Evolutionary conservation across 495 filamentous ascomycete species (phyloP).

Genomic region (Hyaloscypha finlandica): DNA sequence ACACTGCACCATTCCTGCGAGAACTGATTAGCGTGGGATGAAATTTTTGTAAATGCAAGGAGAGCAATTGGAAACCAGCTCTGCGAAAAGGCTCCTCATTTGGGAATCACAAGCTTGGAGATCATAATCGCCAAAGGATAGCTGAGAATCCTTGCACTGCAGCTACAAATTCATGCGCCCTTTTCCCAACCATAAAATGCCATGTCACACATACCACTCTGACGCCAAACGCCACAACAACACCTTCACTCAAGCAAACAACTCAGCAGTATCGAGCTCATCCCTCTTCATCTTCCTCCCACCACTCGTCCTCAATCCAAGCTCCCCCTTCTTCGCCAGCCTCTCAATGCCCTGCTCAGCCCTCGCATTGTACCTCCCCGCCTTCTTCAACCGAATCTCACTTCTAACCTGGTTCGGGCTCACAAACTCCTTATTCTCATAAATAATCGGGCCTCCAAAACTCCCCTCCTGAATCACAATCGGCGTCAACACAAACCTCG

Average conservation of each 20-base stretch:
- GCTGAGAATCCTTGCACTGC: background rate
- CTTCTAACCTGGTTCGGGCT: slow-evolving; percentile 91
- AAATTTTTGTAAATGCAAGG: too few relatives aligned
- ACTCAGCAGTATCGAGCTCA: slow-evolving; percentile 74
- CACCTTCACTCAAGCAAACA: slow-evolving; percentile 68
- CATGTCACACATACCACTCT: slow-evolving; percentile 4
- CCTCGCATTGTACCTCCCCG: slow-evolving; percentile 70
- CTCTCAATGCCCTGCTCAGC: slow-evolving; percentile 72
- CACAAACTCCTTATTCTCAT: slow-evolving; percentile 98
- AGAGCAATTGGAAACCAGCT: too few relatives aligned
- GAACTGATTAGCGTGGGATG: too few relatives aligned
- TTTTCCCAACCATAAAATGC: slow-evolving; percentile 14
- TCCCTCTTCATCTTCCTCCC: slow-evolving; percentile 56
- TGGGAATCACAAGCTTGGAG: too few relatives aligned
- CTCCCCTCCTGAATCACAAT: slow-evolving; percentile 94
- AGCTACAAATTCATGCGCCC: background rate
- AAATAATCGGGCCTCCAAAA: slow-evolving; percentile 95
- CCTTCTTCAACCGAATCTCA: slow-evolving; percentile 73
- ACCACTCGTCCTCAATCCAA: slow-evolving; percentile 72
- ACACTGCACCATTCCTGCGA: too few relatives aligned
- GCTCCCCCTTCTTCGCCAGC: slow-evolving; percentile 68
- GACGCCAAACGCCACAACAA: slow-evolving; percentile 29
- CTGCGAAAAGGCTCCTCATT: too few relatives aligned
- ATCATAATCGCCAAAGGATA: background rate
- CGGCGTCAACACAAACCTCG: slow-evolving; percentile 91